These are phyloP conservation scores for Microcos paniculata DNA, from an alignment of 345 rosid genomes.

Conservation along the genomic window DNA sequence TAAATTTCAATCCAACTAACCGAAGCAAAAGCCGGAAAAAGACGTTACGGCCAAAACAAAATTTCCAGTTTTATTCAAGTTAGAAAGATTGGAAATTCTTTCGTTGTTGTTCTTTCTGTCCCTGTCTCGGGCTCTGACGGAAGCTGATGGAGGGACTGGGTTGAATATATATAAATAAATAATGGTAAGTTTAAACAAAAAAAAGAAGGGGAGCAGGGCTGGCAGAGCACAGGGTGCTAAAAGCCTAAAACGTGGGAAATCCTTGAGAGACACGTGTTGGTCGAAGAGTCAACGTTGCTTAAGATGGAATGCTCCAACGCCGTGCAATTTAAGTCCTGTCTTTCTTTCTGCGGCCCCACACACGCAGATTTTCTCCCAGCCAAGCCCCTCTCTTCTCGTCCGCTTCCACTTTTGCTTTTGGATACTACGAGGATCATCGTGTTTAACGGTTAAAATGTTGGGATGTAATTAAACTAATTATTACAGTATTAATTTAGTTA, in stretches of 20 bases:
- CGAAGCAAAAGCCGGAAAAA: not conserved
- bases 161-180: too few relatives aligned
- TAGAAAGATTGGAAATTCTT: not conserved
- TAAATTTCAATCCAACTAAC: not conserved
- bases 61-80: not conserved
- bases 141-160: not conserved
- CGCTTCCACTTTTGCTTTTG: too few relatives aligned
- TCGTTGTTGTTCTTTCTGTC: too few relatives aligned
- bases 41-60: not conserved
- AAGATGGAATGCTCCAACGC: slow-evolving; percentile 9
- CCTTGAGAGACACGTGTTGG: slow-evolving; percentile 9
- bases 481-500: too few relatives aligned
- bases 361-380: not conserved
- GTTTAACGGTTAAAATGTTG: too few relatives aligned
- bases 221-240: too few relatives aligned
- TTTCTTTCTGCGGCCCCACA: not conserved
- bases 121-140: too few relatives aligned
- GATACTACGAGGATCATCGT: too few relatives aligned
- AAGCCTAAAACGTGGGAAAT: slow-evolving; percentile 11
- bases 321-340: slow-evolving; percentile 23
- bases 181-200: too few relatives aligned
- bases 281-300: slow-evolving; percentile 22
- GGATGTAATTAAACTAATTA: too few relatives aligned
- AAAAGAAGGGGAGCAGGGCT: not conserved
- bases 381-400: too few relatives aligned